These are phyloP conservation scores for Alternaria brassicicola DNA, from an alignment of 2,329 filamentous ascomycete genomes.

Conservation along the genomic window DNA sequence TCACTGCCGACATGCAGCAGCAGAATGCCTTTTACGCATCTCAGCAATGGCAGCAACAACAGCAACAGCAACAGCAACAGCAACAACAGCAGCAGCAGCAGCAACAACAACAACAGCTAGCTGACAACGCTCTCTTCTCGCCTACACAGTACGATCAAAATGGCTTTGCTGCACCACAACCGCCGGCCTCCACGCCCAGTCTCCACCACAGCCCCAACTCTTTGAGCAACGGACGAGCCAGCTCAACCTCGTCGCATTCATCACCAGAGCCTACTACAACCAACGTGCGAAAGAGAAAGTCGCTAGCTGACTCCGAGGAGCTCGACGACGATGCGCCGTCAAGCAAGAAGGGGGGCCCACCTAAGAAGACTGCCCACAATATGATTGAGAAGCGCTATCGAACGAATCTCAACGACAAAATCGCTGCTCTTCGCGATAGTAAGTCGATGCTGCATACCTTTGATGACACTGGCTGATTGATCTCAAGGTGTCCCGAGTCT, in stretches of 20 bases:
- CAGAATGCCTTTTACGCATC: slow-evolving; percentile 41
- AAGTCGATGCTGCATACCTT: neutral
- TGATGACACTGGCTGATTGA: neutral
- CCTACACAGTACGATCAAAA: slow-evolving; percentile 36
- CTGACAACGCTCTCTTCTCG: slow-evolving; percentile 37
- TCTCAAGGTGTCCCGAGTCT: slow-evolving; percentile 73
- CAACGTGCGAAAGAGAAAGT: slow-evolving; percentile 47
- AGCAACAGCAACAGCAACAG: slow-evolving; percentile 33
- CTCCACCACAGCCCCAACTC: slow-evolving; percentile 48
- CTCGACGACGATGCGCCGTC: slow-evolving; percentile 62
- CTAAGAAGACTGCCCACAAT: slow-evolving; percentile 95
- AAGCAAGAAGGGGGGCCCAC: slow-evolving; percentile 60
- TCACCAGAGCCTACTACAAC: slow-evolving; percentile 62
- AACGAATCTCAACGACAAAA: slow-evolving; percentile 97
- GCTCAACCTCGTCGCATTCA: slow-evolving; percentile 59
- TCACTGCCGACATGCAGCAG: slow-evolving; percentile 32
- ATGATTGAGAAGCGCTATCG: slow-evolving; percentile 98
- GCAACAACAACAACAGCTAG: slow-evolving; percentile 31
- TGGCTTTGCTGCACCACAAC: slow-evolving; percentile 25
- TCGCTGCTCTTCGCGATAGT: slow-evolving; percentile 86
- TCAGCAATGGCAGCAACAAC: slow-evolving; percentile 42
- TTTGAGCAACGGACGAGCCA: slow-evolving; percentile 39
- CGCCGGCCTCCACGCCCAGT: slow-evolving; percentile 44
- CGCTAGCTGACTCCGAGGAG: slow-evolving; percentile 61
- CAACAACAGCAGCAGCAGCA: slow-evolving; percentile 35